A percentile compares a stretch with the other conserved stretches of the same genome.
Evolutionary conservation across 331 rosid genomes (phyloP).

Genomic region (Erythrophleum ivorense): DNA sequence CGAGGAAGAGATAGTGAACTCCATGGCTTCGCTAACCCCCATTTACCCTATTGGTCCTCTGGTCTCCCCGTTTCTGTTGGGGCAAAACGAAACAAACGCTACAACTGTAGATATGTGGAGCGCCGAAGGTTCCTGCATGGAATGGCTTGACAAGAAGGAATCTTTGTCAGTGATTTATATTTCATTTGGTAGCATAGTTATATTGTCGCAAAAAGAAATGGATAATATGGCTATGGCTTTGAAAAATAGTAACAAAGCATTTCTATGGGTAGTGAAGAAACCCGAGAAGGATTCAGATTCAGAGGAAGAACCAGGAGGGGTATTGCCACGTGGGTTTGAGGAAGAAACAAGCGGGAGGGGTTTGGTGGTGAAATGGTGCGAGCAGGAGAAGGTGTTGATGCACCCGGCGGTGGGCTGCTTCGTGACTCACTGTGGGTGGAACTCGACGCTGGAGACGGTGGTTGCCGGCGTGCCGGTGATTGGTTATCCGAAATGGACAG

Average conservation of each 20-base stretch:
- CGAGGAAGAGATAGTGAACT: constrained; percentile 38
- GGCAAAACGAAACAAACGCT: constrained; percentile 29
- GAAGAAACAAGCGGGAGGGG: constrained; percentile 47
- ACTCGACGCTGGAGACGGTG: constrained; percentile 50
- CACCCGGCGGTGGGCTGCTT: constrained; percentile 59
- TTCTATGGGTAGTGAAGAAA: constrained; percentile 57
- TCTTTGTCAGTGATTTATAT: constrained; percentile 45
- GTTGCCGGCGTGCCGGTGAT: constrained; percentile 52
- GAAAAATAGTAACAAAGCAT: constrained; percentile 44
- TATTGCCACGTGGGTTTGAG: constrained; percentile 40
- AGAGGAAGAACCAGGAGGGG: neutral
- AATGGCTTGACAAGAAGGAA: constrained; percentile 46
- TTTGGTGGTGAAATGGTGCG: constrained; percentile 53
- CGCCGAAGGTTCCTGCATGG: constrained; percentile 45
- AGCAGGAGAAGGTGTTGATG: constrained; percentile 58
- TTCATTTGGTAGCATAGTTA: constrained; percentile 53
- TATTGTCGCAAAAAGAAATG: constrained; percentile 40
- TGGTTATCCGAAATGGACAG: constrained; percentile 58
- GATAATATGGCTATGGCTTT: constrained; percentile 50
- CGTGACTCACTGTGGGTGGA: constrained; percentile 60
- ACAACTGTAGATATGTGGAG: constrained; percentile 41
- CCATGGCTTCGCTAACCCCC: constrained; percentile 44
- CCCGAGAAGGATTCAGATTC: neutral
- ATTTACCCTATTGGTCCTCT: constrained; percentile 52
- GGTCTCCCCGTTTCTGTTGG: constrained; percentile 49